A percentile compares a stretch with the other conserved stretches of the same genome.
phyloP scores from a whole-genome alignment of 169 alveolate genomes.

The Theileria annulata region DNA sequence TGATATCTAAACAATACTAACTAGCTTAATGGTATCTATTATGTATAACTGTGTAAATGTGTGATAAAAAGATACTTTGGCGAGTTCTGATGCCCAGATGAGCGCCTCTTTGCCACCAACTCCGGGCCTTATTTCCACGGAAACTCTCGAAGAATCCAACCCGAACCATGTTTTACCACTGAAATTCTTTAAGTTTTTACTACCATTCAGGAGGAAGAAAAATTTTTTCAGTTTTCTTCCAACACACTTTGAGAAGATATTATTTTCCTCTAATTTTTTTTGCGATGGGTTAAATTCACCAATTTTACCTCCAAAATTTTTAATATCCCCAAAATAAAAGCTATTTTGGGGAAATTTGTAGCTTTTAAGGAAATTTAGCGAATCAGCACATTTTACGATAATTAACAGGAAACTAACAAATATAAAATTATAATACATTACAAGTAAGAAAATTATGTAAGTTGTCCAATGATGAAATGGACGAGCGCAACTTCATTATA shows the following conservation, averaged over 20 bases:
- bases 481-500: constrained; percentile 45
- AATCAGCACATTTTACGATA: too few relatives aligned
- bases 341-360: too few relatives aligned
- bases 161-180: neutral
- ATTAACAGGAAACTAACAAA: neutral
- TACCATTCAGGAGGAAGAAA: too few relatives aligned
- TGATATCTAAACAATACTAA: neutral
- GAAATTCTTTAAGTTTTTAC: too few relatives aligned
- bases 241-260: too few relatives aligned
- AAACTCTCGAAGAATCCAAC: constrained; percentile 12
- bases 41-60: neutral
- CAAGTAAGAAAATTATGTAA: neutral
- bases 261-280: too few relatives aligned
- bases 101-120: constrained; percentile 68
- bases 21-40: neutral
- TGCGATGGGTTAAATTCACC: too few relatives aligned
- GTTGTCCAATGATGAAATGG: constrained; percentile 38
- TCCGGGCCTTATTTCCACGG: constrained; percentile 64
- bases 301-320: too few relatives aligned
- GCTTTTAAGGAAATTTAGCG: too few relatives aligned
- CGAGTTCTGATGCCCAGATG: constrained; percentile 60
- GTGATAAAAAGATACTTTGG: constrained; percentile 29
- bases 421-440: neutral
- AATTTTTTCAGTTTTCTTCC: too few relatives aligned
- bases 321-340: too few relatives aligned